Conservation (phyloP, 2,329 filamentous ascomycete genomes). For the Nemania bipapillata region DNA sequence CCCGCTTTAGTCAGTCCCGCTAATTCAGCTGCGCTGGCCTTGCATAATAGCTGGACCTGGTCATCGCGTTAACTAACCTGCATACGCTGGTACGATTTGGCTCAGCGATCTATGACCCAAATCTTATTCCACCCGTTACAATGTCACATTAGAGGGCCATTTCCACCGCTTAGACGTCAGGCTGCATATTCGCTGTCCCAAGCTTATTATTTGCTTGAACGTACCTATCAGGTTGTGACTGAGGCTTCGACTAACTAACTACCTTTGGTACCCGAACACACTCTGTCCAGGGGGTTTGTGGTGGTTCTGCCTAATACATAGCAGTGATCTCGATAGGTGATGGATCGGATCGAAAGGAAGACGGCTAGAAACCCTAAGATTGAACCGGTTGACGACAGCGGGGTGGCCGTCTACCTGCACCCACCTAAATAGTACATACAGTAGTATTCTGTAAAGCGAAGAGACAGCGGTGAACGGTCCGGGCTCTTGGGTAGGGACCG, state of each 20-base stretch:
- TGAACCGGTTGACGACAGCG: constrained; percentile 43
- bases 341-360: constrained; percentile 20
- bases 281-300: constrained; percentile 7
- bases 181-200: constrained; percentile 36
- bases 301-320: constrained; percentile 29
- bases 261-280: constrained; percentile 35
- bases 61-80: constrained; percentile 41
- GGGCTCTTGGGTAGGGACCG: constrained; percentile 22
- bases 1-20: constrained; percentile 35
- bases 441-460: no score
- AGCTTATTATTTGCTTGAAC: constrained; percentile 29
- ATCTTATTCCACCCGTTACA: constrained; percentile 36
- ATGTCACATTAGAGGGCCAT: constrained; percentile 40
- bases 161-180: constrained; percentile 40
- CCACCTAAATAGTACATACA: neutral
- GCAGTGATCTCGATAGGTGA: no score
- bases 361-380: constrained; percentile 14
- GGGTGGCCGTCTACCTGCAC: constrained; percentile 24
- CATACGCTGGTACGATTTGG: constrained; percentile 40
- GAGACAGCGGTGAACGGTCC: constrained; percentile 37
- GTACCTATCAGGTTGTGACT: constrained; percentile 27
- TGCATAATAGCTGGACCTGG: constrained; percentile 51
- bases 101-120: constrained; percentile 41
- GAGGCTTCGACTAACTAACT: constrained; percentile 27
- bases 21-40: constrained; percentile 49